A percentile compares a stretch with the other conserved stretches of the same genome.
These are phyloP conservation scores for Dothistroma pini DNA, from an alignment of 2,329 filamentous ascomycete species.

Conservation along the genomic window DNA sequence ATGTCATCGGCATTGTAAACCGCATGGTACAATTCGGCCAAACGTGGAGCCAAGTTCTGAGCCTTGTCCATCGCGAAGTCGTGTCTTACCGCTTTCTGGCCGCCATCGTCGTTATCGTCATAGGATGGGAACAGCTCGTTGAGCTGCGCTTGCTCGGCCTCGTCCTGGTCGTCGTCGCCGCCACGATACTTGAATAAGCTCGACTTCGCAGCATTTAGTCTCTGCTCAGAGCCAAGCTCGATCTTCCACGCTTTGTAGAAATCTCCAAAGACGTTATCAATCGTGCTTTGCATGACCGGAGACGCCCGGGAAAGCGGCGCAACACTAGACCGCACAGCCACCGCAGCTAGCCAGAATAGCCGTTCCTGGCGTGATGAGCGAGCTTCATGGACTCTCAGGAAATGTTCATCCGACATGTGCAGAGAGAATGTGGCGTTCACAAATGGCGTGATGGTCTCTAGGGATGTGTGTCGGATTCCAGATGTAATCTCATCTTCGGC, in stretches of 20 bases:
- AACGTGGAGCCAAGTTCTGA: conserved; percentile 23
- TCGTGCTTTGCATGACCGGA: conserved; percentile 36
- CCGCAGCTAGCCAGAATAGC: conserved; percentile 23
- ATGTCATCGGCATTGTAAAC: conserved; percentile 10
- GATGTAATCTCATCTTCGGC: not conserved
- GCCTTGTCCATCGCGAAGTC: conserved; percentile 9
- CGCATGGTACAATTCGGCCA: conserved; percentile 24
- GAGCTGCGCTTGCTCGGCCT: conserved; percentile 69
- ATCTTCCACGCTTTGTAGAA: conserved; percentile 80
- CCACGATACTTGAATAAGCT: conserved; percentile 84
- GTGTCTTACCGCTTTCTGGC: not conserved
- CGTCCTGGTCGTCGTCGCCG: conserved; percentile 70
- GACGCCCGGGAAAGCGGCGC: conserved; percentile 11
- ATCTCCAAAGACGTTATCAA: conserved; percentile 65
- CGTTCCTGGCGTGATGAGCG: conserved; percentile 22
- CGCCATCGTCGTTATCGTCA: conserved; percentile 47
- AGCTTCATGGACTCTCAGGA: conserved; percentile 17
- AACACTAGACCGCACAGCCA: conserved; percentile 20
- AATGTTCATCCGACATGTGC: conserved; percentile 25
- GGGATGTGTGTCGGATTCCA: not conserved
- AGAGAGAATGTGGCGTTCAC: conserved; percentile 15
- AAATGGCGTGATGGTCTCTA: conserved; percentile 25
- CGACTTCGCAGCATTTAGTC: conserved; percentile 66
- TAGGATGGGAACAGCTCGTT: conserved; percentile 77
- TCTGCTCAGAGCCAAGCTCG: conserved; percentile 71